Percentiles rank a stretch among this genome's conserved stretches.
Evolutionary conservation across 306 rosid species (phyloP).

Genomic region (Trichosanthes cucumerina): DNA sequence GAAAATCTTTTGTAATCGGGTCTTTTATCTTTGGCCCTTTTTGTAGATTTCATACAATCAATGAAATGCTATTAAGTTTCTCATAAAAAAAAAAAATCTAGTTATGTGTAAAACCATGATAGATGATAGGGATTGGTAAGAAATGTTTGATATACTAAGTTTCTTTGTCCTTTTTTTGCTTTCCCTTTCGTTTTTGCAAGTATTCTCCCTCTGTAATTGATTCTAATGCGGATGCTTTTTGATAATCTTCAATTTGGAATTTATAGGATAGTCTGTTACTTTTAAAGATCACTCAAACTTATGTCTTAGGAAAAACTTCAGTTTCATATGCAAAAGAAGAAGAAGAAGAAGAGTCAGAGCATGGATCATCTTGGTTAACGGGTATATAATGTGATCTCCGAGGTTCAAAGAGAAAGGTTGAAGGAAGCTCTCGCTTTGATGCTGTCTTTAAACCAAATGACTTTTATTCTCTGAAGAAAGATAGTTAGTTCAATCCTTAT

Average conservation of each 20-base stretch:
- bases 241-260: background rate
- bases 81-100: no score
- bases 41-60: no score
- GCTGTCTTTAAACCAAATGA: background rate
- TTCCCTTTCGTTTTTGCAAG: background rate
- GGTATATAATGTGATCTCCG: constrained; percentile 29
- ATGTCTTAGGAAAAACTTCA: background rate
- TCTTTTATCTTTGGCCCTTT: no score
- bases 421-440: background rate
- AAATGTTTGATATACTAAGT: background rate
- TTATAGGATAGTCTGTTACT: background rate
- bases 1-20: no score
- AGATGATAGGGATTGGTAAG: background rate
- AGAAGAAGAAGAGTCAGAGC: background rate
- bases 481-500: background rate
- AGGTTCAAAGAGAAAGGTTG: constrained; percentile 13
- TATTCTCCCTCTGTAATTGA: background rate
- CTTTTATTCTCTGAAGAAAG: background rate
- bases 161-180: background rate
- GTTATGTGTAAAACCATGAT: background rate
- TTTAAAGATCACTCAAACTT: background rate
- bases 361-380: background rate
- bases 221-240: background rate
- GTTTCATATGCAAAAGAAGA: background rate
- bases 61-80: no score